Base-by-base conservation (phyloP, 495 filamentous ascomycete species). In the Neurospora discreta region DNA sequence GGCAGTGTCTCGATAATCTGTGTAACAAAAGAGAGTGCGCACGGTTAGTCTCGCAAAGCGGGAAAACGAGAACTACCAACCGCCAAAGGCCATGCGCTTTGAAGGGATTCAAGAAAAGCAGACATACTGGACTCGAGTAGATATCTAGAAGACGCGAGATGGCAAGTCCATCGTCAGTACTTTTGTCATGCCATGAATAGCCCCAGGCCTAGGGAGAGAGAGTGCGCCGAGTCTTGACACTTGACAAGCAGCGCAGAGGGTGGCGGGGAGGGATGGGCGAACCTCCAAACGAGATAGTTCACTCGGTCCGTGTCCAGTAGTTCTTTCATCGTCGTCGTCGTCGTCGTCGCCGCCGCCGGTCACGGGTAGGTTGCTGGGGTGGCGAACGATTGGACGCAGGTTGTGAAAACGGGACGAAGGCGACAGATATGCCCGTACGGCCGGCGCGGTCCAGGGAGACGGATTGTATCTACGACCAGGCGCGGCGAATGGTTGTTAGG, bases 201-300 rank as follows among this genome's bases (percentile, higher is more conserved):
- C 52, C 26, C 26, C 52, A 18, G 33, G 33, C 13, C 52, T 18
- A 65, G 30, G 52, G 33, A 33, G 68, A 20, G 68, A 58, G 39
- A 71, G 26, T 71, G 70, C 65, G 33, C 52, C 3, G 39, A 23
- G 16, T 18, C 70, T 73, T 78, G 73, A 73, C 73, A 73, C 73
- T 74, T 71, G 72, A 69, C 58, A 42, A 73, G 83, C 79, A 65
- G 52, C 52, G 52, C 26, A 33, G 30, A 65, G 52, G 52, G 52
- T 74, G 72, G 73, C 71, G 74, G 74, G 69, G 69, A 46, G 70
- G 36, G 46, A 33, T 39, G 38, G 43, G 88, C 93, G 82, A 88
- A 98, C 93, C 94, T 94, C 92, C 94, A 97, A 85, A 99, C 92
- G 84, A 99, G 86, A 86, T 95, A 98, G 87, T 98, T 99, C 85